Evolutionary conservation across 345 rosid genomes (phyloP).

Genomic region (Gynandropsis gynandra): DNA sequence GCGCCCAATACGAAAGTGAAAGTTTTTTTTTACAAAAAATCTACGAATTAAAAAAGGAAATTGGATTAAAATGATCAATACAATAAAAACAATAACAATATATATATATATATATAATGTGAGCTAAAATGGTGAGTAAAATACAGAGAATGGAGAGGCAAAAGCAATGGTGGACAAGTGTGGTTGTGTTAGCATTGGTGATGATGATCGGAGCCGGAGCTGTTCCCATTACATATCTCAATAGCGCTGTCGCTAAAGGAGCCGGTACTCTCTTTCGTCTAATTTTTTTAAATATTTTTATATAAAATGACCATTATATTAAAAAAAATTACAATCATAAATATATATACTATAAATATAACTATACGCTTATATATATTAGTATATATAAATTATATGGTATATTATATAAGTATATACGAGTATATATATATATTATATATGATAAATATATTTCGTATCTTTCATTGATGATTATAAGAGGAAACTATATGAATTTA

Average conservation of each 20-base stretch:
- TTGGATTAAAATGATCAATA: not conserved
- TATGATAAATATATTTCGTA: no score
- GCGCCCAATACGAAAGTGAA: no score
- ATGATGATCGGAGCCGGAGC: constrained; percentile 35
- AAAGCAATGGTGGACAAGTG: constrained; percentile 25
- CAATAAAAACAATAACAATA: not conserved
- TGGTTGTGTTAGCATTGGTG: constrained; percentile 19
- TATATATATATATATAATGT: not conserved
- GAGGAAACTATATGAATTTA: no score
- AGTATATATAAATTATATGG: no score
- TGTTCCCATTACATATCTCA: constrained; percentile 54
- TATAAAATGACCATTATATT: no score
- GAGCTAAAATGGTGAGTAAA: constrained; percentile 9
- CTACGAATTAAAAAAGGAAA: not conserved
- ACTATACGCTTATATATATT: no score
- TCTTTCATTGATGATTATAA: no score
- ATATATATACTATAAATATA: no score
- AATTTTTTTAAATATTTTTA: not conserved
- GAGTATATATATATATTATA: no score
- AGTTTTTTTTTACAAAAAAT: not conserved
- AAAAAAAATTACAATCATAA: no score
- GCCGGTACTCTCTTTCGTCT: constrained; percentile 69
- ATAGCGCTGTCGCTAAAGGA: constrained; percentile 71
- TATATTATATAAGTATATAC: no score
- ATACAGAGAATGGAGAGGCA: constrained; percentile 23